A percentile compares a stretch with the other conserved stretches of the same genome.
Evolutionary conservation across 768 basidiomycete species (phyloP).

Genomic region (Mrakia gelida): DNA sequence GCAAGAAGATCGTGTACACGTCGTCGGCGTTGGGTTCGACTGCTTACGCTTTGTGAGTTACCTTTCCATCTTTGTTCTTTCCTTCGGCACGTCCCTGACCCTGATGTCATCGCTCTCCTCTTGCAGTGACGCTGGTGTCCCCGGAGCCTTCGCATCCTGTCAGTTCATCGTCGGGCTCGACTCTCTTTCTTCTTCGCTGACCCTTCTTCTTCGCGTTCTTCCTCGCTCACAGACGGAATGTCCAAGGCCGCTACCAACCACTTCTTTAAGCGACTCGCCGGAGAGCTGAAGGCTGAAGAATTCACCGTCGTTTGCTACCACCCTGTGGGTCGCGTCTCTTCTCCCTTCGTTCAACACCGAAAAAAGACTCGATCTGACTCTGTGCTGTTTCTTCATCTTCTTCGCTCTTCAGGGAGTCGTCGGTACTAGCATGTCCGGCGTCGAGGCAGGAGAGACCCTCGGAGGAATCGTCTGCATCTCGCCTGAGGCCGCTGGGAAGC

Average conservation of each 20-base stretch:
- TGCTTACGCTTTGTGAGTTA: background rate
- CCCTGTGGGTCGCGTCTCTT: background rate
- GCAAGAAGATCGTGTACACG: slow-evolving; percentile 7
- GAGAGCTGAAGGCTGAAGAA: background rate
- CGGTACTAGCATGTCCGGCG: background rate
- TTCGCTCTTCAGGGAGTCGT: background rate
- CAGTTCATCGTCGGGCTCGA: too few relatives aligned
- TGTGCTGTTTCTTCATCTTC: too few relatives aligned
- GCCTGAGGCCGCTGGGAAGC: background rate
- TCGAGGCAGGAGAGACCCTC: background rate
- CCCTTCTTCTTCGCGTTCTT: too few relatives aligned
- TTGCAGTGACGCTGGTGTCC: background rate
- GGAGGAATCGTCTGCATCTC: background rate
- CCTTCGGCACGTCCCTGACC: background rate
- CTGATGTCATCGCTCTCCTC: too few relatives aligned
- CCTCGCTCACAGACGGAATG: background rate
- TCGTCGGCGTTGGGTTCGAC: background rate
- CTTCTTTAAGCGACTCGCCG: background rate
- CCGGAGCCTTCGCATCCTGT: background rate
- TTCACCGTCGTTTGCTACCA: slow-evolving; percentile 13
- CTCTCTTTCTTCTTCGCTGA: too few relatives aligned
- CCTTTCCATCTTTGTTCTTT: background rate
- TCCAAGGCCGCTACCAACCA: slow-evolving; percentile 10
- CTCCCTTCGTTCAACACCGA: too few relatives aligned
- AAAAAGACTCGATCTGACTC: background rate